Base-by-base conservation (phyloP, 331 rosid genomes). In the Spiraea crenata region DNA sequence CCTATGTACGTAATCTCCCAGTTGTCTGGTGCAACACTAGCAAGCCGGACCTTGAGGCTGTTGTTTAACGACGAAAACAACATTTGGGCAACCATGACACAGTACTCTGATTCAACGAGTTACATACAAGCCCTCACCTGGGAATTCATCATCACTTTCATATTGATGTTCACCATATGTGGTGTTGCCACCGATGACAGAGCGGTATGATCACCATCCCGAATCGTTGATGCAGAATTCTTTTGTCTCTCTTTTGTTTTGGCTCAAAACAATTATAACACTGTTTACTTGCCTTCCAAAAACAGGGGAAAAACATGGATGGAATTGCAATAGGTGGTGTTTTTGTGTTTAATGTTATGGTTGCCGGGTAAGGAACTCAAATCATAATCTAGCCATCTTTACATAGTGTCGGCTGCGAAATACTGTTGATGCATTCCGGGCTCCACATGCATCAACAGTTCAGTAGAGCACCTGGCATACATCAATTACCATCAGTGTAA, bases 251-350 rank as follows among this genome's bases (percentile, higher is more conserved):
- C 54, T 46, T 8, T 14, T 9, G 4, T 55, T 45, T 72, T 55
- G 37, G 37, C 13, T 5, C 46, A 54, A 3, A 6, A 47, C 41
- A 59, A 19, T 5, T 13, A 61, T 67, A 51, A 67, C 49, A 10
- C 49, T 14, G 6, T 44, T 6, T 34, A 20, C 25, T 52, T 52
- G 15, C 52, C 25, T 68, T 49, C 12, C 45, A 52, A 60, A 66
- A 57, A 16, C 79, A 83, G 81, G 77, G 81, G 51, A 76, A 69
- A 75, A 80, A 74, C 34, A 60, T 82, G 1, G 65, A 82, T n/a
- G 86, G 87, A 65, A 81, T 82, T 74, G 88, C 85, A 5, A 63
- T 86, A 56, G 91, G 86, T 40, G 77, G 71, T 72, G 37, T 82
- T 4, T 72, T 83, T 79, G 31, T 77, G 61, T 69, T 81, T 54